A percentile compares a stretch with the other conserved stretches of the same genome.
These are phyloP conservation scores for Eucalyptus leucophloia DNA, from an alignment of 345 rosid genomes.

Conservation along the genomic window DNA sequence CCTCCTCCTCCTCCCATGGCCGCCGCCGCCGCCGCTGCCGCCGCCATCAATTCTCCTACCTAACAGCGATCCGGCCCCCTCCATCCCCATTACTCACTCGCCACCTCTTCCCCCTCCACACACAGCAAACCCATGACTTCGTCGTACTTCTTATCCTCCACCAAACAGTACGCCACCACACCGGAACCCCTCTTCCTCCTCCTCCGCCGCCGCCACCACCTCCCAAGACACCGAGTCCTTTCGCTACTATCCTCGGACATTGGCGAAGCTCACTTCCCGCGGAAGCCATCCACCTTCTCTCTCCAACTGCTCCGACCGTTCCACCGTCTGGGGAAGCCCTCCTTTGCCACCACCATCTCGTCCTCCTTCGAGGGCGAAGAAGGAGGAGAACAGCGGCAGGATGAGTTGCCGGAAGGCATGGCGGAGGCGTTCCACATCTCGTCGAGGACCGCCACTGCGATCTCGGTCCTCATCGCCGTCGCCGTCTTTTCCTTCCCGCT, in stretches of 20 bases:
- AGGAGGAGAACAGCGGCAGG: background rate
- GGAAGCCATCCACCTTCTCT: background rate
- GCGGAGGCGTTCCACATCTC: conserved; percentile 75
- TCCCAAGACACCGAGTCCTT: background rate
- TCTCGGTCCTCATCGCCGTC: conserved; percentile 47
- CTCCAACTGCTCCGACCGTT: background rate
- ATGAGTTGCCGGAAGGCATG: conserved; percentile 48
- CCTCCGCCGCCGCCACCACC: conserved; percentile 11
- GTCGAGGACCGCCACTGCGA: conserved; percentile 53
- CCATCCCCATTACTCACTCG: background rate
- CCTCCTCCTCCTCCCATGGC: background rate
- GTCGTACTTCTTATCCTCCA: conserved; percentile 40
- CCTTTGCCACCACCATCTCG: conserved; percentile 66
- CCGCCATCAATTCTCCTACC: background rate
- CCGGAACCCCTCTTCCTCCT: conserved; percentile 26
- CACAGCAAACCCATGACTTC: conserved; percentile 35
- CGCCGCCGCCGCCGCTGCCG: background rate
- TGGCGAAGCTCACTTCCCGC: background rate
- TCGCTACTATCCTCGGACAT: background rate
- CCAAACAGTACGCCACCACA: conserved; percentile 25
- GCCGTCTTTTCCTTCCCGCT: conserved; percentile 66
- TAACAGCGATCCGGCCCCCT: background rate
- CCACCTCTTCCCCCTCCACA: background rate
- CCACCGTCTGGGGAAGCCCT: background rate
- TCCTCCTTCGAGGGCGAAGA: conserved; percentile 55